Evolutionary conservation across 352 stramenopile species (phyloP).

Genomic region (Globisporangium nunn): DNA sequence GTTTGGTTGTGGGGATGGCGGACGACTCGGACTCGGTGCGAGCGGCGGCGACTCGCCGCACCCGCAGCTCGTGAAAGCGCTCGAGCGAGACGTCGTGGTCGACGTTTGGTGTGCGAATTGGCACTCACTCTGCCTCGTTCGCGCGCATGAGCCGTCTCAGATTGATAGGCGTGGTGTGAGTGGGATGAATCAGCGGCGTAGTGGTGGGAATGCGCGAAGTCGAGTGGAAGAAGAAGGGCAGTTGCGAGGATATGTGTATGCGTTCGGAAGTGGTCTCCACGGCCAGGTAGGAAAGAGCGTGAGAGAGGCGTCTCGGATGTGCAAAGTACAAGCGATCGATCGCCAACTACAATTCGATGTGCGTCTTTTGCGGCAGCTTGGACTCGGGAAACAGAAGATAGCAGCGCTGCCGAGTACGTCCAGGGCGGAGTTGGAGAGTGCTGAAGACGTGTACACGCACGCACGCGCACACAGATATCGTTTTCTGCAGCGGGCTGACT

Average conservation of each 20-base stretch:
- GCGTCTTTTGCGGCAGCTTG: slow-evolving; percentile 23
- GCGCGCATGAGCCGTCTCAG: neutral
- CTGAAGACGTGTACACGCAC: too few relatives aligned
- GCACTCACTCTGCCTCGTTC: slow-evolving; percentile 65
- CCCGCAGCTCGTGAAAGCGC: slow-evolving; percentile 37
- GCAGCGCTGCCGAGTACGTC: slow-evolving; percentile 51
- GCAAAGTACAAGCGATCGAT: neutral
- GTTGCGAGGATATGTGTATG: slow-evolving; percentile 35
- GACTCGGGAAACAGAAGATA: slow-evolving; percentile 62
- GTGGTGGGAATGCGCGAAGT: neutral
- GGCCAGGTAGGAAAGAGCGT: slow-evolving; percentile 34
- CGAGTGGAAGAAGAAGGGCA: neutral
- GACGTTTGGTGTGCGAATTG: slow-evolving; percentile 57
- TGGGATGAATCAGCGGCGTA: neutral
- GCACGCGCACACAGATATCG: neutral
- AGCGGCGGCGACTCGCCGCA: slow-evolving; percentile 28
- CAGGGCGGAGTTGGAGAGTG: neutral
- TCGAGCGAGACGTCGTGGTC: slow-evolving; percentile 45
- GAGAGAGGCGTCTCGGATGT: neutral
- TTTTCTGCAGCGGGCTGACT: neutral
- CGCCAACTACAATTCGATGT: neutral
- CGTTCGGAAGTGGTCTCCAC: slow-evolving; percentile 63
- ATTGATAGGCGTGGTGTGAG: slow-evolving; percentile 9
- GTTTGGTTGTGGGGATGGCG: slow-evolving; percentile 88
- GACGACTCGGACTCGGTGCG: slow-evolving; percentile 77